Conservation (phyloP, 2,329 filamentous ascomycete genomes). For the Hymenotorrendiella dingleyae region DNA sequence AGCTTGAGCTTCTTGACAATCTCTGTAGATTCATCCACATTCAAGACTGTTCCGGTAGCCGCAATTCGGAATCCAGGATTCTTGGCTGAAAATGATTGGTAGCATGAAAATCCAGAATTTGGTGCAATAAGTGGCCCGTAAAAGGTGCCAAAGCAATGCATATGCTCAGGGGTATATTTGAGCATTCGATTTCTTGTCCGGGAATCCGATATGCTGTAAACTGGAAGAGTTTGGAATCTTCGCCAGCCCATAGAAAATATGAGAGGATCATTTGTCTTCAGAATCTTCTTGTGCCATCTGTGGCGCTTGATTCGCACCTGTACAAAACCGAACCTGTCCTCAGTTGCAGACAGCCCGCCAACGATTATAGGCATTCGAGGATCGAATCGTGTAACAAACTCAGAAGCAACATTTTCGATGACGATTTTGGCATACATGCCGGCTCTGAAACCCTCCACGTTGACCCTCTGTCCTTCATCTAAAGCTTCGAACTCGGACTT, state of each 20-base stretch:
- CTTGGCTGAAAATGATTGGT: slow-evolving; percentile 79
- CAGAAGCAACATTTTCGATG: slow-evolving; percentile 80
- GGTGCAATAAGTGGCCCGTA: slow-evolving; percentile 93
- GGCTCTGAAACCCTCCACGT: slow-evolving; percentile 85
- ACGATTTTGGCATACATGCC: slow-evolving; percentile 92
- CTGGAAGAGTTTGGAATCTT: slow-evolving; percentile 83
- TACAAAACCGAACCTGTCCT: slow-evolving; percentile 92
- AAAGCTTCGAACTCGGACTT: slow-evolving; percentile 84
- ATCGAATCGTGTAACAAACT: slow-evolving; percentile 81
- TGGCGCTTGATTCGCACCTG: slow-evolving; percentile 96
- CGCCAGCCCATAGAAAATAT: slow-evolving; percentile 97
- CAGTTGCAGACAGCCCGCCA: slow-evolving; percentile 86
- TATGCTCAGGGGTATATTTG: slow-evolving; percentile 98
- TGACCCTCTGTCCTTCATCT: slow-evolving; percentile 74
- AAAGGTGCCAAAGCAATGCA: slow-evolving; percentile 96
- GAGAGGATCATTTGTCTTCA: slow-evolving; percentile 95
- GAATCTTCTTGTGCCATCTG: slow-evolving; percentile 97
- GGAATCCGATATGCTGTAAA: slow-evolving; percentile 94
- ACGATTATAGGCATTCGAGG: slow-evolving; percentile 78
- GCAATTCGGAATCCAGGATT: slow-evolving; percentile 90
- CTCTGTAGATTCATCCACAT: slow-evolving; percentile 90
- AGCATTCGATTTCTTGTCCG: slow-evolving; percentile 94
- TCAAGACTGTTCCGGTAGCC: slow-evolving; percentile 87
- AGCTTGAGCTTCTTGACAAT: slow-evolving; percentile 99
- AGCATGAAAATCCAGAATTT: slow-evolving; percentile 91